These are phyloP conservation scores for Xylaria sp. DNA, from an alignment of 2,329 filamentous ascomycete genomes.

Conservation along the genomic window DNA sequence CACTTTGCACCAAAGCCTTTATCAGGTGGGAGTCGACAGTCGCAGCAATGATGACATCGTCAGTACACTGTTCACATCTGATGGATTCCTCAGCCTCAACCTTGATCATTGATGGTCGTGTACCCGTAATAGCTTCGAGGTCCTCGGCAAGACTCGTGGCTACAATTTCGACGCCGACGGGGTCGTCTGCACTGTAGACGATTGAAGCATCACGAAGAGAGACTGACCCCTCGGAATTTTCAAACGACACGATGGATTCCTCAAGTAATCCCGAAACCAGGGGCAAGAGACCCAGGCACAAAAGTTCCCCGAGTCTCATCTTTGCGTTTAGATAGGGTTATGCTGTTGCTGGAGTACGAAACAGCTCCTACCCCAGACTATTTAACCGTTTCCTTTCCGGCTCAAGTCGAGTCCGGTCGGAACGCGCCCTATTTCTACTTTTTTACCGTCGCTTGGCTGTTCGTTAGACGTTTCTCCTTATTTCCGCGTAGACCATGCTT, in stretches of 20 bases:
- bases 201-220: slow-evolving; percentile 27
- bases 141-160: slow-evolving; percentile 32
- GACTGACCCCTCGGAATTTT: slow-evolving; percentile 11
- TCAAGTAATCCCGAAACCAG: slow-evolving; percentile 22
- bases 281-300: slow-evolving; percentile 1
- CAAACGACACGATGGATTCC: slow-evolving; percentile 28
- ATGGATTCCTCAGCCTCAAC: not conserved
- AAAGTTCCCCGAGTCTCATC: slow-evolving; percentile 1
- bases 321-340: not conserved
- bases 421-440: not conserved
- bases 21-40: slow-evolving; percentile 55
- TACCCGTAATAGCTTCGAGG: slow-evolving; percentile 36
- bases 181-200: slow-evolving; percentile 29
- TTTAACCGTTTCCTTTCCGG: not conserved
- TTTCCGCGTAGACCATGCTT: not conserved
- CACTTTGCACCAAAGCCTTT: slow-evolving; percentile 49
- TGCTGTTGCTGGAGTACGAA: not conserved
- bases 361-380: not conserved
- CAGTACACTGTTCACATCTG: slow-evolving; percentile 20
- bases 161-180: slow-evolving; percentile 32
- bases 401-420: not conserved
- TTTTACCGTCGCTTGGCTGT: not conserved
- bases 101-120: slow-evolving; percentile 18
- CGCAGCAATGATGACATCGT: slow-evolving; percentile 55
- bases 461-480: not conserved